phyloP scores from a whole-genome alignment of 1,284 basidiomycete genomes.

The Ustilago esculenta region DNA sequence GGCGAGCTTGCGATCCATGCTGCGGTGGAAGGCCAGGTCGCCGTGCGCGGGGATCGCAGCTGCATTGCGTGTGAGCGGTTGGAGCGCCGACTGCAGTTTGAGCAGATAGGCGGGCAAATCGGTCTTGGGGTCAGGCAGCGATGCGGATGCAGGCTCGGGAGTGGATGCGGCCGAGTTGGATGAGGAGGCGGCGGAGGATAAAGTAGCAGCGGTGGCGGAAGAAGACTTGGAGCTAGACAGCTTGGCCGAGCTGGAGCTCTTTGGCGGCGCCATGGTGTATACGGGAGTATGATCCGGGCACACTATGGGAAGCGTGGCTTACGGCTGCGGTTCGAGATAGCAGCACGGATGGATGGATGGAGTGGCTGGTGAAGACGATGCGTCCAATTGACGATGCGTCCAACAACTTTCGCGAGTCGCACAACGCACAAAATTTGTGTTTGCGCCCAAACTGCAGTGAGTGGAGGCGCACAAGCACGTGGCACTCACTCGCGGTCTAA shows the following conservation, averaged over 20 bases:
- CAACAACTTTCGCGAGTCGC: too few species aligned
- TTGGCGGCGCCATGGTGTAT: slow-evolving; percentile 1
- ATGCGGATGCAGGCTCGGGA: slow-evolving; percentile 3
- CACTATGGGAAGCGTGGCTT: too few species aligned
- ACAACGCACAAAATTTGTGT: too few species aligned
- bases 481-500: too few species aligned
- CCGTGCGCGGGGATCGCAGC: slow-evolving; percentile 67
- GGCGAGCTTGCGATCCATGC: slow-evolving; percentile 78
- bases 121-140: slow-evolving; percentile 30
- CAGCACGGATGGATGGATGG: too few species aligned
- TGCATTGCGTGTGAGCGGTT: slow-evolving; percentile 56
- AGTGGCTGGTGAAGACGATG: too few species aligned
- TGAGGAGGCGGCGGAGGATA: slow-evolving; percentile 6
- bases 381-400: too few species aligned
- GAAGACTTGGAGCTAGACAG: slow-evolving; percentile 10
- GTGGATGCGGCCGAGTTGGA: slow-evolving; percentile 18
- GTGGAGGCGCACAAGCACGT: too few species aligned
- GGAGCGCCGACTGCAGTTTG: slow-evolving; percentile 48
- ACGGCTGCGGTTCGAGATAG: too few species aligned
- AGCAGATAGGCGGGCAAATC: slow-evolving; percentile 39
- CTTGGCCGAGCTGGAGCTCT: slow-evolving; percentile 8
- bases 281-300: too few species aligned
- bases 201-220: background rate
- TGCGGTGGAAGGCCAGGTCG: slow-evolving; percentile 84
- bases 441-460: too few species aligned